Evolutionary conservation across 257 asterid genomes (phyloP).

Genomic region (Nicotiana attenuata): DNA sequence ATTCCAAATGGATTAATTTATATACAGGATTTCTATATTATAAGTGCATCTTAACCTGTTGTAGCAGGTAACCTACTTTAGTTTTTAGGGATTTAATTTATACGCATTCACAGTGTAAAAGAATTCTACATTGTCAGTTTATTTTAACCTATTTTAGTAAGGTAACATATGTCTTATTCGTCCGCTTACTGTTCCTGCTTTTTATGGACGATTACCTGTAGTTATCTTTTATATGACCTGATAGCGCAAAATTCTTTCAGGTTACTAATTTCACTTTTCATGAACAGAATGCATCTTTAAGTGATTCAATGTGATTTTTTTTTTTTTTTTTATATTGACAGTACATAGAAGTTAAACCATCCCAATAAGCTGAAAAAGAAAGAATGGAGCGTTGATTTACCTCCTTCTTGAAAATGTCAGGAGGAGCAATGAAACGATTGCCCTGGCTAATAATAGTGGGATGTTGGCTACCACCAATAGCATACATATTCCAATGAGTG

Average conservation of each 20-base stretch:
- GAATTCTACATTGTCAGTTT: too few relatives aligned
- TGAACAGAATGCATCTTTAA: not conserved
- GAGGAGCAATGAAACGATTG: slow-evolving; percentile 76
- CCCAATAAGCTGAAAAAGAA: not conserved
- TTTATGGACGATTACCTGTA: not conserved
- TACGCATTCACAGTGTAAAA: not conserved
- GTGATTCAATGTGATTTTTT: not conserved
- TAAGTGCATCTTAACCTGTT: not conserved
- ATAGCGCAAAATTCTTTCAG: too few relatives aligned
- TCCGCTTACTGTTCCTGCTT: not conserved
- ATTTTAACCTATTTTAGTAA: too few relatives aligned
- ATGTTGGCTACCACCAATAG: slow-evolving; percentile 78
- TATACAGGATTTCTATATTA: not conserved
- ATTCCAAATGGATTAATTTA: too few relatives aligned
- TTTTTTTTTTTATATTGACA: too few relatives aligned
- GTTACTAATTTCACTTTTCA: not conserved
- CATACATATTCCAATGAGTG: slow-evolving; percentile 93
- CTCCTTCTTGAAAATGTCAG: slow-evolving; percentile 37
- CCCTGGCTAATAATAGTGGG: slow-evolving; percentile 90
- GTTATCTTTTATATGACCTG: not conserved
- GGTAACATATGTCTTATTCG: not conserved
- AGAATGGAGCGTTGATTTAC: slow-evolving; percentile 19
- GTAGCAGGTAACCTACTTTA: too few relatives aligned
- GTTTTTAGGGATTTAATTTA: not conserved
- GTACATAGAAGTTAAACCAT: not conserved